phyloP scores from a whole-genome alignment of 129 eudicot genomes.

The Chrysanthemum lavandulifolium region DNA sequence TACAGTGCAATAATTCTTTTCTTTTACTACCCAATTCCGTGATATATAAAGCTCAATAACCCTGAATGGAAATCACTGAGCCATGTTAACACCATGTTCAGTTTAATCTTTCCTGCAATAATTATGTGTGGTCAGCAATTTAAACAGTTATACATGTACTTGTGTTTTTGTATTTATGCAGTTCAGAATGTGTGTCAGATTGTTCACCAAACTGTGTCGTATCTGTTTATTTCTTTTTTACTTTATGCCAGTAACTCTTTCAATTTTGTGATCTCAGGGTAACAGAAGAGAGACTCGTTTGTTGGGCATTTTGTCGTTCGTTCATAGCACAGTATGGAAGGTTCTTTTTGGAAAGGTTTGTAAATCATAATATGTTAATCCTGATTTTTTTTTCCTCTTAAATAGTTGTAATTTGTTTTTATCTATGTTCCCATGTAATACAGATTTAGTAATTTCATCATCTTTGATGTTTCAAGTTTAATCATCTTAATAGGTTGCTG shows the following conservation, averaged over 20 bases:
- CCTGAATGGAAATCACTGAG: neutral
- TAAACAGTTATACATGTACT: neutral
- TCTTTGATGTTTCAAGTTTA: neutral
- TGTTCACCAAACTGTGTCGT: constrained; percentile 2
- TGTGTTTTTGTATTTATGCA: neutral
- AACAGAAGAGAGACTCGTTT: constrained; percentile 97
- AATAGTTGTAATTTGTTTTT: neutral
- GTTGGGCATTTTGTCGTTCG: constrained; percentile 86
- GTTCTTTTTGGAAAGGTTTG: constrained; percentile 95
- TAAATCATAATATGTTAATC: neutral
- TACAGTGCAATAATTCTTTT: too few species aligned
- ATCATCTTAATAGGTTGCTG: constrained; percentile 66
- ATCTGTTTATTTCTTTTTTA: neutral
- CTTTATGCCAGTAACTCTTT: neutral
- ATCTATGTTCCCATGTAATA: neutral
- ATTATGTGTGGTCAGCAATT: constrained; percentile 2
- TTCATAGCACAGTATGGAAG: constrained; percentile 99
- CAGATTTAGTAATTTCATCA: neutral
- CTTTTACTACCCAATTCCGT: too few species aligned
- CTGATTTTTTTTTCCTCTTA: neutral
- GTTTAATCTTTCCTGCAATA: neutral
- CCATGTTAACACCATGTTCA: neutral
- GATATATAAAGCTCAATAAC: too few species aligned
- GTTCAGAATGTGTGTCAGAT: neutral
- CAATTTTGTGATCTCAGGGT: constrained; percentile 44